Percentiles rank a stretch among this genome's conserved stretches.
These are phyloP conservation scores for Fonsecaea multimorphosa DNA, from an alignment of 2,329 filamentous ascomycete species.

Conservation along the genomic window DNA sequence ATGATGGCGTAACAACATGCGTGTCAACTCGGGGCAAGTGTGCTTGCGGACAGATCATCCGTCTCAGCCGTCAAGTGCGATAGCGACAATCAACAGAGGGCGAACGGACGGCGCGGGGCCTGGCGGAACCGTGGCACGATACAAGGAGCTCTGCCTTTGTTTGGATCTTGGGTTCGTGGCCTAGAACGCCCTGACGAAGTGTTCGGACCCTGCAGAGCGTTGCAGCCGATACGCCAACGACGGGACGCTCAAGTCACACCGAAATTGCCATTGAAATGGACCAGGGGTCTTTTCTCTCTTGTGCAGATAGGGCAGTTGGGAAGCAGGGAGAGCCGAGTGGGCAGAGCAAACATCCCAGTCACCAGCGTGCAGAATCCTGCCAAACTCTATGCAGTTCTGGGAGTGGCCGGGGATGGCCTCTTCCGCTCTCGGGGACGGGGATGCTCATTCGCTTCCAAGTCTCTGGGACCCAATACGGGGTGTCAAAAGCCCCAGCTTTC, in stretches of 20 bases:
- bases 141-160: not conserved
- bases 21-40: not conserved
- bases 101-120: not conserved
- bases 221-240: not conserved
- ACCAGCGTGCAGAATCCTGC: not conserved
- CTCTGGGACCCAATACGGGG: not conserved
- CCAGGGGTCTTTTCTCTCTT: not conserved
- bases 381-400: not conserved
- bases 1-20: not conserved
- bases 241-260: not conserved
- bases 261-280: not conserved
- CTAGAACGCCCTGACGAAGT: not conserved
- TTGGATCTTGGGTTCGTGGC: not conserved
- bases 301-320: too few relatives aligned
- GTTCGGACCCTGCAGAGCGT: not conserved
- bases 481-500: not conserved
- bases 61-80: not conserved
- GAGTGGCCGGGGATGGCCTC: not conserved
- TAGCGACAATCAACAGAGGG: not conserved
- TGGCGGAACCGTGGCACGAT: not conserved
- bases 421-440: not conserved
- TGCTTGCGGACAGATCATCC: not conserved
- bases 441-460: not conserved
- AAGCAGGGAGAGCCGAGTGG: not conserved
- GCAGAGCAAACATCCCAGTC: not conserved